A percentile compares a stretch with the other conserved stretches of the same genome.
These are phyloP conservation scores for Clitopilus passeckerianus DNA, from an alignment of 768 basidiomycete genomes.

Conservation along the genomic window DNA sequence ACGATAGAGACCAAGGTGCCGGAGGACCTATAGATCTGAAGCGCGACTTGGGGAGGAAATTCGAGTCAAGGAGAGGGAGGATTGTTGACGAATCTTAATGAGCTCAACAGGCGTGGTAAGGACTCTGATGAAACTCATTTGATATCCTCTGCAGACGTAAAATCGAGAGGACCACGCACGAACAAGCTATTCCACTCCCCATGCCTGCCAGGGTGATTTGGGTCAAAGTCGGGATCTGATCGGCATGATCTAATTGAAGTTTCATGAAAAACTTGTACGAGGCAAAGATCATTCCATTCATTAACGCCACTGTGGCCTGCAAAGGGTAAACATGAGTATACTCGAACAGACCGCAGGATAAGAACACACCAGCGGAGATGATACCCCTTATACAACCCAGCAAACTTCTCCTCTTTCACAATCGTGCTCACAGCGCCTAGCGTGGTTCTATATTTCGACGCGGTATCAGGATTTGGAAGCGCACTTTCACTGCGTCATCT, in stretches of 20 bases:
- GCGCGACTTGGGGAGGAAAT: slow-evolving; percentile 52
- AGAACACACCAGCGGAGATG: slow-evolving; percentile 67
- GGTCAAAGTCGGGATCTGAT: slow-evolving; percentile 52
- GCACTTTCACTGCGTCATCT: slow-evolving; percentile 61
- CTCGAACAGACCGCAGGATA: no score
- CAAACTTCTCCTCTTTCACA: slow-evolving; percentile 60
- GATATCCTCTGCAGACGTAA: not conserved
- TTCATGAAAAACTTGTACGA: slow-evolving; percentile 79
- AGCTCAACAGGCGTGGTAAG: slow-evolving; percentile 83
- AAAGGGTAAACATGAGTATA: not conserved
- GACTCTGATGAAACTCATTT: slow-evolving; percentile 33
- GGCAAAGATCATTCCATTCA: slow-evolving; percentile 87
- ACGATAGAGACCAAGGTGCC: slow-evolving; percentile 73
- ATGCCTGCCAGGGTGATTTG: slow-evolving; percentile 79
- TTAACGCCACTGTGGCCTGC: slow-evolving; percentile 63
- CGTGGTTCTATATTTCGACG: slow-evolving; percentile 56
- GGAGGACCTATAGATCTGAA: slow-evolving; percentile 45
- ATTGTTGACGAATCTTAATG: slow-evolving; percentile 83
- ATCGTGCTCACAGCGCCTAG: slow-evolving; percentile 65
- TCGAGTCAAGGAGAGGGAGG: slow-evolving; percentile 30
- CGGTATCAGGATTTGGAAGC: slow-evolving; percentile 65
- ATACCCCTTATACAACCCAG: slow-evolving; percentile 69
- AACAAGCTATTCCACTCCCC: slow-evolving; percentile 72
- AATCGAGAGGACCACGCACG: slow-evolving; percentile 44
- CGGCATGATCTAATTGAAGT: slow-evolving; percentile 44